Evolutionary conservation across 1,284 basidiomycete species (phyloP), one percentile per base, ranked within the genome.

Genomic region (Malassezia brasiliensis): DNA sequence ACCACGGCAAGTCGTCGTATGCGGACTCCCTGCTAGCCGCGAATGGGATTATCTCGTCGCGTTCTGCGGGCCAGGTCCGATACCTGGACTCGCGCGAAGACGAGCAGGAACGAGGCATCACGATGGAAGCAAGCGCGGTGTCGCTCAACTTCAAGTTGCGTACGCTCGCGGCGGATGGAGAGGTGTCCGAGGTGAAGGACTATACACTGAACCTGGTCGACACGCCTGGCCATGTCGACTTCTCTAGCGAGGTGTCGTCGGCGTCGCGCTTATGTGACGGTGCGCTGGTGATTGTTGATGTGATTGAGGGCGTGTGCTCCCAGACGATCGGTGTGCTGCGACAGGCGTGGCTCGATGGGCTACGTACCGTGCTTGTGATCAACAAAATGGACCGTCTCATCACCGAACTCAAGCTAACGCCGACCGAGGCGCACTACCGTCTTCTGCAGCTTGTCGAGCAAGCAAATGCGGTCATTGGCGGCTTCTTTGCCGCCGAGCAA

Each of bases 141-240:
- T 68, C 67, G 12, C 62, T 74, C 17, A 64, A 58, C 17, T 72
- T 73, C 53, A 74, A 72, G 56, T 59, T 72, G 53, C 66, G 70
- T 11, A 44, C 36, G 15, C 58, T 65, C 8, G 57, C 60, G 35
- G 58, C 55, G 15, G 66, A 68, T 36, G 66, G 66, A 25, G 15
- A 38, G 28, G 57, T 63, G 7, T 65, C 60, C 7, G 61, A 57
- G 3, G 60, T 66, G 22, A 54, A 82, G 61, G 80, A 76, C 83
- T 91, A 85, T 76, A 81, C 84, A 52, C 81, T 91, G 64, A 96
- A 96, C 75, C 86, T 98, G 80, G 93, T 98, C 66, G 94, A 99
- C 76, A 98, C 94, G 0, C 94, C 94, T 3, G 94, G 94, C 2
- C 94, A 99, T 77, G 91, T 98, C 39, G 94, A 98, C 77, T 99